phyloP scores from a whole-genome alignment of 345 rosid species.

The Brassica incana region DNA sequence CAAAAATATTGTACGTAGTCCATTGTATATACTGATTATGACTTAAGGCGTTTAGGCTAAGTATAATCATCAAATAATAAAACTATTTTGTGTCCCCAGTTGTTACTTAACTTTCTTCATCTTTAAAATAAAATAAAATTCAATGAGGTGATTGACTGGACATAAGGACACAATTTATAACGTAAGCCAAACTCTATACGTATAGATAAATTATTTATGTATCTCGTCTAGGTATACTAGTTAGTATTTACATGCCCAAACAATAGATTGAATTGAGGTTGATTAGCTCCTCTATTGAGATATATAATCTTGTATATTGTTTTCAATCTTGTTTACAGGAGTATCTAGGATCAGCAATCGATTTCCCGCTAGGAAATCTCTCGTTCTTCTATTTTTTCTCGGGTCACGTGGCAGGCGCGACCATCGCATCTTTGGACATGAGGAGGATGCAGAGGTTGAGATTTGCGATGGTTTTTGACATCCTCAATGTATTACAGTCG shows the following conservation, averaged over 20 bases:
- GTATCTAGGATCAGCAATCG: conserved; percentile 82
- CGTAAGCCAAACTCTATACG: not conserved
- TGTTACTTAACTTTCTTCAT: not conserved
- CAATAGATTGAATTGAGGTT: not conserved
- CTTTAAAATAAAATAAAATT: not conserved
- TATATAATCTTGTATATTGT: not conserved
- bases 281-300: not conserved
- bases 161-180: not conserved
- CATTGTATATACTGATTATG: not conserved
- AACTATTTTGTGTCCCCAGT: not conserved
- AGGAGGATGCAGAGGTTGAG: conserved; percentile 66
- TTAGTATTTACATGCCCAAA: not conserved
- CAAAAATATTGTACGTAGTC: not conserved
- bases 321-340: conserved; percentile 50
- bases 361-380: conserved; percentile 86
- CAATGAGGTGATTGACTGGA: not conserved
- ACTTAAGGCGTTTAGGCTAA: not conserved
- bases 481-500: conserved; percentile 67
- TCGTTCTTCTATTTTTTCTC: conserved; percentile 91
- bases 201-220: not conserved
- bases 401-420: conserved; percentile 83
- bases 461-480: conserved; percentile 68
- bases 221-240: not conserved
- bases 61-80: not conserved
- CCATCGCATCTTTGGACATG: conserved; percentile 90